A percentile compares a stretch with the other conserved stretches of the same genome.
These are phyloP conservation scores for Gastrolobium bilobum DNA, from an alignment of 306 rosid species.

Conservation along the genomic window DNA sequence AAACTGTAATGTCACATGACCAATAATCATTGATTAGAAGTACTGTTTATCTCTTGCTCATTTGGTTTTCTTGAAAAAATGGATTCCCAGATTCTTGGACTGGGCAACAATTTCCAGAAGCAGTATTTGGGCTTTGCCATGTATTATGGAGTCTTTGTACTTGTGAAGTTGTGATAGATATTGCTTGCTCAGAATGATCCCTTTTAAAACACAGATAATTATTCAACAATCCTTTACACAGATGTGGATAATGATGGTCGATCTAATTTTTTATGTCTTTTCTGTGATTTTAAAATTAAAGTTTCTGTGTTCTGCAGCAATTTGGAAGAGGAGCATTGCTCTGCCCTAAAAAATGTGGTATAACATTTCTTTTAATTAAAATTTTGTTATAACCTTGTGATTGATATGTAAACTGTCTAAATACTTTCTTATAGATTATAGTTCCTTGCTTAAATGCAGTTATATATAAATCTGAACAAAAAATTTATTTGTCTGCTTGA, in stretches of 20 bases:
- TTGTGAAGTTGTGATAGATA: slow-evolving; percentile 39
- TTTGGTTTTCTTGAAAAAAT: slow-evolving; percentile 3
- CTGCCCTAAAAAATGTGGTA: slow-evolving; percentile 78
- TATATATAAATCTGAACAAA: not conserved
- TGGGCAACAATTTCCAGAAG: slow-evolving; percentile 63
- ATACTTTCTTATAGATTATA: not conserved
- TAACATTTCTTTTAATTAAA: slow-evolving; percentile 34
- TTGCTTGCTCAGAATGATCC: slow-evolving; percentile 18
- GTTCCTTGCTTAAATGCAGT: slow-evolving; percentile 7
- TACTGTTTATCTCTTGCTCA: not conserved
- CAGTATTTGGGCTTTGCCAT: slow-evolving; percentile 30
- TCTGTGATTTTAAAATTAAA: slow-evolving; percentile 83
- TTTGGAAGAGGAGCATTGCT: slow-evolving; percentile 87
- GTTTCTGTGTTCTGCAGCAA: slow-evolving; percentile 69
- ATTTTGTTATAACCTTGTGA: not conserved
- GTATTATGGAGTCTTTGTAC: slow-evolving; percentile 7
- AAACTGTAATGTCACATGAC: not conserved
- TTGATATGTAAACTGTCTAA: slow-evolving; percentile 1
- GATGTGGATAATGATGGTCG: slow-evolving; percentile 73
- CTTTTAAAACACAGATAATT: slow-evolving; percentile 52
- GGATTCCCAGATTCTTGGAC: slow-evolving; percentile 71
- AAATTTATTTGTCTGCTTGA: slow-evolving; percentile 25
- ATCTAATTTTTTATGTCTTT: slow-evolving; percentile 78
- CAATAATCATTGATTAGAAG: not conserved
- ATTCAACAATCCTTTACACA: slow-evolving; percentile 54